phyloP scores from a whole-genome alignment of 1,284 basidiomycete species.

The Trametes hirsuta region DNA sequence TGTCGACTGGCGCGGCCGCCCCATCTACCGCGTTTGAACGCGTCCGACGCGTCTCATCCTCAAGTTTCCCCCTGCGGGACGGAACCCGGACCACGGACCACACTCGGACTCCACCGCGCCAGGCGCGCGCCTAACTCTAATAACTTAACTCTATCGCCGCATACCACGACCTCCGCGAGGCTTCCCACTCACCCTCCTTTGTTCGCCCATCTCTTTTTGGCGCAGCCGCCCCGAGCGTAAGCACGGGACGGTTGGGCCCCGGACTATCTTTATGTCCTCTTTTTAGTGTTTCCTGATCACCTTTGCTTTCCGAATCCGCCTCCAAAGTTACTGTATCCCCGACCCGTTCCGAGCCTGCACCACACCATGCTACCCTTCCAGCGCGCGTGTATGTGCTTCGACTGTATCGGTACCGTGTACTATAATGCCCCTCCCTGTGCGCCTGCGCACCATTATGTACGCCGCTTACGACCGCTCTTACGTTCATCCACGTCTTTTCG shows the following conservation, averaged over 20 bases:
- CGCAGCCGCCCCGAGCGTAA: neutral
- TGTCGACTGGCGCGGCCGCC: slow-evolving; percentile 55
- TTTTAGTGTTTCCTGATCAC: neutral
- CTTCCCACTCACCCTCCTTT: neutral
- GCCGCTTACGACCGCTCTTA: slow-evolving; percentile 18
- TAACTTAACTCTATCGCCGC: neutral
- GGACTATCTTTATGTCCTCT: slow-evolving; percentile 18
- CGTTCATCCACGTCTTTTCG: slow-evolving; percentile 8
- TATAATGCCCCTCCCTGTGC: neutral
- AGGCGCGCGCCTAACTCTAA: slow-evolving; percentile 17
- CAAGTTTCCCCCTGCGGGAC: neutral
- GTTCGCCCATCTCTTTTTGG: neutral
- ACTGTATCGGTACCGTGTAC: slow-evolving; percentile 14
- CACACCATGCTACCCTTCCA: neutral
- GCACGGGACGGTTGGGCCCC: neutral
- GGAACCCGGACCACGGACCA: slow-evolving; percentile 1
- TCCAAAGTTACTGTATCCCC: neutral
- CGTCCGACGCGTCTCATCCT: neutral
- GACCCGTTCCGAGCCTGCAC: neutral
- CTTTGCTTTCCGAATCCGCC: neutral
- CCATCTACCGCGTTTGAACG: slow-evolving; percentile 51
- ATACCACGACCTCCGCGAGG: neutral
- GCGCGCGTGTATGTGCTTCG: slow-evolving; percentile 2
- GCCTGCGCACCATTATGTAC: neutral
- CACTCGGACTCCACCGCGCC: neutral